A percentile compares a stretch with the other conserved stretches of the same genome.
Evolutionary conservation across 1,139 yeast species (phyloP).

Genomic region (Suhomyces choctaworum): DNA sequence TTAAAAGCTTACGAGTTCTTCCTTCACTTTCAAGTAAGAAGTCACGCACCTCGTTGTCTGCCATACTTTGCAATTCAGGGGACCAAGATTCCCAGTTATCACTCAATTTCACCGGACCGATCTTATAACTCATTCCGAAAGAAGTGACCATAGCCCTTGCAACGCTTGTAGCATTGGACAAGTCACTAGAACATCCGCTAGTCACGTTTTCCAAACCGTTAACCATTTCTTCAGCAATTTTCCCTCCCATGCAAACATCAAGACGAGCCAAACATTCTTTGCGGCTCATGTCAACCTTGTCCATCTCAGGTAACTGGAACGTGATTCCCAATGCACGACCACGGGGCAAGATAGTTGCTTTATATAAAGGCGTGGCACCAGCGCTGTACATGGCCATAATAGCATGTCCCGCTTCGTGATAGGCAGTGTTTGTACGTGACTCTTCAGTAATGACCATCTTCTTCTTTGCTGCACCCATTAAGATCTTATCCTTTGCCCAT

Average conservation of each 20-base stretch:
- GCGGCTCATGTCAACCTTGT: constrained; percentile 89
- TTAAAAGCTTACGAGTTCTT: constrained; percentile 71
- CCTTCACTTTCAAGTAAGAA: constrained; percentile 73
- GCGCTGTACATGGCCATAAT: constrained; percentile 93
- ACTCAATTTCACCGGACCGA: constrained; percentile 87
- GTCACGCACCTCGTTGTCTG: constrained; percentile 87
- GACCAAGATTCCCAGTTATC: constrained; percentile 97
- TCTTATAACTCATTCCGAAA: constrained; percentile 92
- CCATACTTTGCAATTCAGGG: constrained; percentile 78
- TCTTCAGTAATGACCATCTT: constrained; percentile 98
- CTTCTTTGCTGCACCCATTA: constrained; percentile 97
- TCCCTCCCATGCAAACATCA: constrained; percentile 99
- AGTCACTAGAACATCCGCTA: constrained; percentile 90
- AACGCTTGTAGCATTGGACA: constrained; percentile 83
- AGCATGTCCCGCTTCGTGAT: constrained; percentile 99
- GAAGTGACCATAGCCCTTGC: constrained; percentile 97
- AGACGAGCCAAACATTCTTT: constrained; percentile 86
- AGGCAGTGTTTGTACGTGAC: constrained; percentile 89
- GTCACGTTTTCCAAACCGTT: constrained; percentile 93
- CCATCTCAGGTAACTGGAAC: constrained; percentile 97
- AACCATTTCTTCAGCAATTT: constrained; percentile 90
- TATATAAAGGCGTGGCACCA: constrained; percentile 95
- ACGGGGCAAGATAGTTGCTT: constrained; percentile 95
- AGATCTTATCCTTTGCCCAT: constrained; percentile 98
- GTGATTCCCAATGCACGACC: constrained; percentile 97